Base-by-base conservation (phyloP, 495 filamentous ascomycete genomes). In the Neurospora tetrasperma region DNA sequence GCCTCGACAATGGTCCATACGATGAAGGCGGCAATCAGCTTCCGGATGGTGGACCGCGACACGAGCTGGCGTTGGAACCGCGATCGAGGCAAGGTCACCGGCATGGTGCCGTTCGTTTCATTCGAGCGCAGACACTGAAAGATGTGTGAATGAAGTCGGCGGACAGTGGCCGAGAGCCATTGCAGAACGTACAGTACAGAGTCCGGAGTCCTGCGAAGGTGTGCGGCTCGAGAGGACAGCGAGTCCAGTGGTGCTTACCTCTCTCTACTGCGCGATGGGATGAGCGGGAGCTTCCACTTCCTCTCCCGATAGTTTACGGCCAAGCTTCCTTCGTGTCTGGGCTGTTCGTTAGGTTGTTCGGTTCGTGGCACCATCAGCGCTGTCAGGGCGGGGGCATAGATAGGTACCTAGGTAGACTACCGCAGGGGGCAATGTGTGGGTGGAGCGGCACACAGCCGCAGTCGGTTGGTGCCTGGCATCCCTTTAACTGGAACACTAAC, bases 1-100 rank as follows among this genome's bases (percentile, higher is more conserved):
- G 79, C 76, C 59, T 80, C 78, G 72, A 80, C 42, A 42, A 80
- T 66, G 42, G 74, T 73, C 78, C 78, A 77, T 20, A 80, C 39
- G 31, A 80, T 35, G 39, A 80, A 66, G 27, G 74, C 41, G 66
- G 74, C 42, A 62, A 73, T 31, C n/a, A 79, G 70, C 70, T 79
- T 80, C 31, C 72, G 72, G 35, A 79, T 72, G 9, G 73, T 70
- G 9, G 79, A 80, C 72, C 74, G 76, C 70, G 75, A 71, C 44
- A 78, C 71, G 38, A 75, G 70, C 18, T 62, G 69, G 71, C 76
- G 79, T 38, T 77, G 70, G 74, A 76, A 41, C 20, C 77, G 77
- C 69, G 76, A 74, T 27, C 70, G 75, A 27, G 48, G 71, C 27
- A 68, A 40, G 23, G 70, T 66, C 70, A 54, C 35, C 72, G 66